phyloP scores from a whole-genome alignment of 805 yeast species.

The Teunomyces cretensis region DNA sequence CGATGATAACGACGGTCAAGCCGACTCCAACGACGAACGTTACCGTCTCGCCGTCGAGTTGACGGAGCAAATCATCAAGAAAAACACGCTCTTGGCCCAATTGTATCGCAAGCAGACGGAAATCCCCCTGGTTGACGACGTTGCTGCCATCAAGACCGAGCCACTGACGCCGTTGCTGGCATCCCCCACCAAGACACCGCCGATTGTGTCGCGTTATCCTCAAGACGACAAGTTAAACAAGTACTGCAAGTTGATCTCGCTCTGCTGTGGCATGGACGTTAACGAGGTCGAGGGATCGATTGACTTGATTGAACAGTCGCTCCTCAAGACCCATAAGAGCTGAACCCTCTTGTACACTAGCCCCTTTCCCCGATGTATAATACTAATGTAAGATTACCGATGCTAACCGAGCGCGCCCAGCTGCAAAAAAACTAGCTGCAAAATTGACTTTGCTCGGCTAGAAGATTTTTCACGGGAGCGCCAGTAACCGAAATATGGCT shows the following conservation, averaged over 20 bases:
- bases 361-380: neutral
- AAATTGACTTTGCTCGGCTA: neutral
- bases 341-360: neutral
- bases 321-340: slow-evolving; percentile 20
- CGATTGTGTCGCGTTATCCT: slow-evolving; percentile 25
- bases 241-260: slow-evolving; percentile 40
- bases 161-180: slow-evolving; percentile 8
- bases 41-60: slow-evolving; percentile 25
- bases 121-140: slow-evolving; percentile 15
- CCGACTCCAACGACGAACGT: slow-evolving; percentile 9
- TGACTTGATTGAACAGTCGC: slow-evolving; percentile 42
- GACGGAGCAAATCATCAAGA: slow-evolving; percentile 24
- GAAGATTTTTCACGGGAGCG: neutral
- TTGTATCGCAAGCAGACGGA: slow-evolving; percentile 20
- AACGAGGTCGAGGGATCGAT: slow-evolving; percentile 42
- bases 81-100: slow-evolving; percentile 15
- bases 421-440: slow-evolving; percentile 3
- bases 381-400: slow-evolving; percentile 3
- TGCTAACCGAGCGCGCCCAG: slow-evolving; percentile 1
- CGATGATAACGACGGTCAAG: neutral
- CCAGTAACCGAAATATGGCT: neutral
- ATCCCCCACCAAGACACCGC: slow-evolving; percentile 8
- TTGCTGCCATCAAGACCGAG: neutral
- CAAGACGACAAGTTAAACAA: slow-evolving; percentile 35
- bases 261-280: slow-evolving; percentile 44